These are phyloP conservation scores for Hyaloperonospora brassicae DNA, from an alignment of 352 stramenopile species.

Conservation along the genomic window DNA sequence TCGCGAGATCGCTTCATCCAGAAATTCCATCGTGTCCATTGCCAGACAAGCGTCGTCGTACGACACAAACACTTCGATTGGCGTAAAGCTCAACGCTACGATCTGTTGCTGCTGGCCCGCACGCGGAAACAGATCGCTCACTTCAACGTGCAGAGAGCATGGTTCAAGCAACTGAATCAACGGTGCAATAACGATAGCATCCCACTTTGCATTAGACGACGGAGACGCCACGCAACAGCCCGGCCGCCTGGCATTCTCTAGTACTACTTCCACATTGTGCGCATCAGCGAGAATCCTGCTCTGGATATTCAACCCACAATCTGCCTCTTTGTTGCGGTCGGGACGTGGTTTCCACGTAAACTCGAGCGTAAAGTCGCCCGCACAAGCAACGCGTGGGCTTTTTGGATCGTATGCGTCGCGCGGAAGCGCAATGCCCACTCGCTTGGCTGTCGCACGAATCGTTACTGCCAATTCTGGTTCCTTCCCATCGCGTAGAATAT, in stretches of 20 bases:
- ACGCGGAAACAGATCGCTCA: constrained; percentile 61
- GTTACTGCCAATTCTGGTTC: constrained; percentile 42
- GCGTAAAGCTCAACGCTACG: constrained; percentile 57
- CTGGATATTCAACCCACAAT: constrained; percentile 56
- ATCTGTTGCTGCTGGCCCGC: constrained; percentile 67
- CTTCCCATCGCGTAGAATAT: constrained; percentile 39
- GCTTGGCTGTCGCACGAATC: constrained; percentile 34
- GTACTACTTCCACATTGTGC: constrained; percentile 51
- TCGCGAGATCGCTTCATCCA: constrained; percentile 27
- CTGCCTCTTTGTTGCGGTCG: constrained; percentile 8
- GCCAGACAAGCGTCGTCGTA: constrained; percentile 68
- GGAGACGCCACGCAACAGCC: constrained; percentile 41
- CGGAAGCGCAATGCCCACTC: constrained; percentile 51
- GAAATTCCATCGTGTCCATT: constrained; percentile 36
- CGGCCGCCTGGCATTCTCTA: constrained; percentile 58
- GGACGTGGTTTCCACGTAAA: constrained; percentile 43
- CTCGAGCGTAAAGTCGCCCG: constrained; percentile 46
- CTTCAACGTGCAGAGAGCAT: constrained; percentile 52
- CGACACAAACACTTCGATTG: constrained; percentile 71
- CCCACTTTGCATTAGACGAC: constrained; percentile 19
- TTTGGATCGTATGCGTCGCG: constrained; percentile 34
- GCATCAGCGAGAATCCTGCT: constrained; percentile 56
- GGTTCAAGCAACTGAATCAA: constrained; percentile 76
- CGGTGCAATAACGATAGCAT: constrained; percentile 28
- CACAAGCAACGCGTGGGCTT: constrained; percentile 42